Base-by-base conservation (phyloP, 176 grass and related monocot genomes). In the Avena insularis region DNA sequence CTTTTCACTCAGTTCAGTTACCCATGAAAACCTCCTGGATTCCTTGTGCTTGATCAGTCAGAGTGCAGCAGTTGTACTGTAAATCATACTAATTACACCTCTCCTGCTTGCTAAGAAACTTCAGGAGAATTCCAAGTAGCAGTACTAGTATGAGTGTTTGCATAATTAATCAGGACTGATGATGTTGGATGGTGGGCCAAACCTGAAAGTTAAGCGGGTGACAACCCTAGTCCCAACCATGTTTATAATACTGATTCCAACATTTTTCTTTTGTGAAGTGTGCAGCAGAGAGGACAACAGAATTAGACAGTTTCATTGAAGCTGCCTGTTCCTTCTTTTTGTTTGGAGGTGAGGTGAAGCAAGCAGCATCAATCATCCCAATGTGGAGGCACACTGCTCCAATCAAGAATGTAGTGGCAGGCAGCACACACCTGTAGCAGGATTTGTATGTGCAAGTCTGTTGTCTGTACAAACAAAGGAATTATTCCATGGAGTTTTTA, bases 301-400 rank as follows among this genome's bases (percentile, higher is more conserved):
- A 69, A 72, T 64, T 88, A 84, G 90, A 86, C 86, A 86, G 46
- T 88, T 85, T 60, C 71, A 78, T 88, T 91, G 90, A 82, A 85
- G 71, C 64, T 91, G 53, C 78, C 48, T 91, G 90, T 88, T 86
- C 48, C 86, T 86, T 91, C 86, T 86, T 85, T 85, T 86, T 91
- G 90, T 91, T 88, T 88, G 90, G 78, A 85, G 71, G 78, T 88
- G 89, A 68, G 66, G 57, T 5, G 62, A 81, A 45, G 69, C 23
- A 76, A 81, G 77, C 86, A 88, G 85, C 82, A 55, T 61, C 78
- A 85, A 77, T 88, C 82, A 72, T 82, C 77, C 68, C 53, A 82
- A 81, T 92, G 63, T 84, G 36, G 79, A 87, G 65, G 50, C 43
- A 79, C 55, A 84, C 75, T 84, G 73, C 85, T 91, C 54, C 75